Evolutionary conservation across 2,329 filamentous ascomycete genomes (phyloP).

Genomic region (Nannizzia gypsea): DNA sequence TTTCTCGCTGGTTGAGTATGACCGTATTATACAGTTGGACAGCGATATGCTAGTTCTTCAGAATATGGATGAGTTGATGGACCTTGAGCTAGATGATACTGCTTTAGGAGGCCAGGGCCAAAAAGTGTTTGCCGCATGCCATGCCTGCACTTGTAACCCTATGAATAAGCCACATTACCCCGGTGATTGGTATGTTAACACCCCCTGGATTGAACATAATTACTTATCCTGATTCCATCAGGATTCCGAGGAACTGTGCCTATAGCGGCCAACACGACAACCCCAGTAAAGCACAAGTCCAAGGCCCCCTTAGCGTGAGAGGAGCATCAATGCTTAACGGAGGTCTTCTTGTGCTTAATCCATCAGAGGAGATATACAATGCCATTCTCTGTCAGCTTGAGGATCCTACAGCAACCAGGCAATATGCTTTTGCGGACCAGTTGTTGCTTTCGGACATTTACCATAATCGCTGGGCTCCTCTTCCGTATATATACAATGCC

Average conservation of each 20-base stretch:
- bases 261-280: slow-evolving; percentile 46
- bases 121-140: slow-evolving; percentile 67
- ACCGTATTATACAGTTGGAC: slow-evolving; percentile 71
- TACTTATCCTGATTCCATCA: slow-evolving; percentile 11
- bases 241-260: slow-evolving; percentile 48
- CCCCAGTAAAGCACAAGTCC: slow-evolving; percentile 40
- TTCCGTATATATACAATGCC: slow-evolving; percentile 52
- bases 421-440: slow-evolving; percentile 51
- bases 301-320: slow-evolving; percentile 38
- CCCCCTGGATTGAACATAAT: background rate
- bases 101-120: slow-evolving; percentile 41
- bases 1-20: slow-evolving; percentile 65
- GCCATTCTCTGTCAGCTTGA: slow-evolving; percentile 39
- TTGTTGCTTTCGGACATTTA: slow-evolving; percentile 48
- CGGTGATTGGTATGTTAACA: slow-evolving; percentile 46
- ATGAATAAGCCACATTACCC: slow-evolving; percentile 69
- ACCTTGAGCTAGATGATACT: slow-evolving; percentile 56
- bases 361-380: slow-evolving; percentile 42
- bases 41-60: slow-evolving; percentile 72
- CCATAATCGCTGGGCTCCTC: slow-evolving; percentile 44
- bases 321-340: slow-evolving; percentile 50
- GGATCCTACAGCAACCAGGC: slow-evolving; percentile 33
- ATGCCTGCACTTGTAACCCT: slow-evolving; percentile 81
- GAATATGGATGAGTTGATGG: slow-evolving; percentile 92
- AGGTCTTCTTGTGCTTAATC: slow-evolving; percentile 51